Conservation (phyloP, 2,329 filamentous ascomycete genomes). For the Hypoxylon sp. region DNA sequence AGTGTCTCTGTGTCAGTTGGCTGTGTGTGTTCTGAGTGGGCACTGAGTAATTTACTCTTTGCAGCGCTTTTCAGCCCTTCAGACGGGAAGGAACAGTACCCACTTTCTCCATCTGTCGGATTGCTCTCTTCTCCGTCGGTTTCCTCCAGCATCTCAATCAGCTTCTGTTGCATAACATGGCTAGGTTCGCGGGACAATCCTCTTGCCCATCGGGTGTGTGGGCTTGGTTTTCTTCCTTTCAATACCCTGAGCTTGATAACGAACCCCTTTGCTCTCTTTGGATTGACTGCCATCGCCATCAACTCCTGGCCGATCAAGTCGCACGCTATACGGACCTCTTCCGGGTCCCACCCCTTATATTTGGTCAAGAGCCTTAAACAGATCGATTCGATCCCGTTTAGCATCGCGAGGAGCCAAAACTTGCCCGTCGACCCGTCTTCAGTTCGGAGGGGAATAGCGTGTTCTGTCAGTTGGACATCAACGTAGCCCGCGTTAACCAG, state of each 20-base stretch:
- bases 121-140: slow-evolving; percentile 28
- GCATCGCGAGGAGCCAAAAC: slow-evolving; percentile 65
- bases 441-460: slow-evolving; percentile 62
- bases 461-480: slow-evolving; percentile 62
- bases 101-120: slow-evolving; percentile 37
- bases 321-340: slow-evolving; percentile 62
- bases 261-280: slow-evolving; percentile 57
- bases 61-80: slow-evolving; percentile 13
- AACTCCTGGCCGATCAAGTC: slow-evolving; percentile 62
- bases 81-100: slow-evolving; percentile 33
- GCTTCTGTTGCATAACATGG: slow-evolving; percentile 41
- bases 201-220: slow-evolving; percentile 48
- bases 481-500: slow-evolving; percentile 65
- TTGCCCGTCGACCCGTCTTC: slow-evolving; percentile 62
- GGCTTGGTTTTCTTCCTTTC: slow-evolving; percentile 63
- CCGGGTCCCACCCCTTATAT: slow-evolving; percentile 65
- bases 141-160: slow-evolving; percentile 43
- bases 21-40: slow-evolving; percentile 7
- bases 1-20: slow-evolving; percentile 14
- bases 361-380: slow-evolving; percentile 65
- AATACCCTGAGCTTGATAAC: slow-evolving; percentile 63
- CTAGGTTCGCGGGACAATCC: slow-evolving; percentile 44
- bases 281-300: slow-evolving; percentile 61
- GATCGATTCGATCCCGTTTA: slow-evolving; percentile 64
- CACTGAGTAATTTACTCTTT: slow-evolving; percentile 22